phyloP scores from a whole-genome alignment of 1,284 basidiomycete species.

The Polyporus tsugae region DNA sequence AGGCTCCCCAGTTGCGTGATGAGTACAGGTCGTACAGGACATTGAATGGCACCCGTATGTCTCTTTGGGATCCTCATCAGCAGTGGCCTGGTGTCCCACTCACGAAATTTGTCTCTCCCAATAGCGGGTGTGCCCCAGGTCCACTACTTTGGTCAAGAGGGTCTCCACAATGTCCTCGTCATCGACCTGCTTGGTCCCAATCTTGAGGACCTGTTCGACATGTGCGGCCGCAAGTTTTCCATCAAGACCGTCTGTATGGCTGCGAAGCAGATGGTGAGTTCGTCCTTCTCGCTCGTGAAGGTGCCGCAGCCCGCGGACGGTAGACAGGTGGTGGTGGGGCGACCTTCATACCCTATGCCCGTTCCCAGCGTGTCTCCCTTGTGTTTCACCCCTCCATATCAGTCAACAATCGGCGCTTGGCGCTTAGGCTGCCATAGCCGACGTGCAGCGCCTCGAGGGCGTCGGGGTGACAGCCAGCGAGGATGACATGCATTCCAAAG shows the following conservation, averaged over 20 bases:
- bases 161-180: conserved; percentile 96
- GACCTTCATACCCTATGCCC: conserved; percentile 12
- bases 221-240: conserved; percentile 97
- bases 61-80: conserved; percentile 7
- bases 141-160: conserved; percentile 98
- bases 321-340: conserved; percentile 11
- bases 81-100: conserved; percentile 8
- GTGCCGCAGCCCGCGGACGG: conserved; percentile 1
- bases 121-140: conserved; percentile 95
- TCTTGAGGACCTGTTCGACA: conserved; percentile 96
- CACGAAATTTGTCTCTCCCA: neutral
- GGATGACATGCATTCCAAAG: neutral
- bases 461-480: conserved; percentile 11
- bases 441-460: conserved; percentile 23
- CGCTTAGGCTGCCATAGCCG: conserved; percentile 22
- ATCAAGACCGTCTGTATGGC: conserved; percentile 99
- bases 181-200: conserved; percentile 97
- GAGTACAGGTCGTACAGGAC: conserved; percentile 98
- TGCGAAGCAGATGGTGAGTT: conserved; percentile 95
- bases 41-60: conserved; percentile 90
- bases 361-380: conserved; percentile 17
- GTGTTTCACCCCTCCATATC: conserved; percentile 26
- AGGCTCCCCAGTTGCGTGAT: conserved; percentile 96
- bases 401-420: conserved; percentile 23
- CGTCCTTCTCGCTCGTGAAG: neutral